These are phyloP conservation scores for Taphrina flavorubra DNA, from an alignment of 1,139 yeast genomes.

Conservation along the genomic window DNA sequence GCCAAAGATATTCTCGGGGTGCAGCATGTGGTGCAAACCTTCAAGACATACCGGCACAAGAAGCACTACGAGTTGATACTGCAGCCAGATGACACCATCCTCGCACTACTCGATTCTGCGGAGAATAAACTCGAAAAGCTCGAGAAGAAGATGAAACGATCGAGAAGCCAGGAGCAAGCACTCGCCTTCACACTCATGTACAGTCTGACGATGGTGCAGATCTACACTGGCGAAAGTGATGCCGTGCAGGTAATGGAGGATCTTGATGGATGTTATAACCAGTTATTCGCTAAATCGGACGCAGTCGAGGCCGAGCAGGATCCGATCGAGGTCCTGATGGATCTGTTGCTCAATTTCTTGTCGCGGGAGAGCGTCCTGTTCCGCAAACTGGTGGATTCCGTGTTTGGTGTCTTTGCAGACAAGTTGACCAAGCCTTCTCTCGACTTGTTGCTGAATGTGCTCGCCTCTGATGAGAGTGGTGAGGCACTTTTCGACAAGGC, in stretches of 20 bases:
- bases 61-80: constrained; percentile 51
- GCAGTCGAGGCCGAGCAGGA: constrained; percentile 46
- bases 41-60: not conserved
- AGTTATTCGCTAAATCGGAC: constrained; percentile 49
- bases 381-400: constrained; percentile 71
- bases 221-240: constrained; percentile 75
- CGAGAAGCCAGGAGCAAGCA: constrained; percentile 51
- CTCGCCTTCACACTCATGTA: constrained; percentile 73
- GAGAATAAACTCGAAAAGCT: constrained; percentile 60
- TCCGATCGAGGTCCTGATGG: constrained; percentile 60
- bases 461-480: constrained; percentile 74
- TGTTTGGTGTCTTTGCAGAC: constrained; percentile 58
- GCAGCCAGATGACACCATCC: constrained; percentile 63
- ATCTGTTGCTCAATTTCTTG: constrained; percentile 74
- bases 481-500: constrained; percentile 49
- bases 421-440: constrained; percentile 61
- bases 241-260: constrained; percentile 78
- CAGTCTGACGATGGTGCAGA: constrained; percentile 77
- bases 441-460: constrained; percentile 66
- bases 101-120: constrained; percentile 60
- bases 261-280: constrained; percentile 57
- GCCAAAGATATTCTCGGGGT: not conserved
- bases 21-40: constrained; percentile 3
- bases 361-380: constrained; percentile 73
- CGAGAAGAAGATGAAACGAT: constrained; percentile 1